A percentile compares a stretch with the other conserved stretches of the same genome.
Conservation (phyloP, 2,329 filamentous ascomycete species). For the Penicillium sp. region DNA sequence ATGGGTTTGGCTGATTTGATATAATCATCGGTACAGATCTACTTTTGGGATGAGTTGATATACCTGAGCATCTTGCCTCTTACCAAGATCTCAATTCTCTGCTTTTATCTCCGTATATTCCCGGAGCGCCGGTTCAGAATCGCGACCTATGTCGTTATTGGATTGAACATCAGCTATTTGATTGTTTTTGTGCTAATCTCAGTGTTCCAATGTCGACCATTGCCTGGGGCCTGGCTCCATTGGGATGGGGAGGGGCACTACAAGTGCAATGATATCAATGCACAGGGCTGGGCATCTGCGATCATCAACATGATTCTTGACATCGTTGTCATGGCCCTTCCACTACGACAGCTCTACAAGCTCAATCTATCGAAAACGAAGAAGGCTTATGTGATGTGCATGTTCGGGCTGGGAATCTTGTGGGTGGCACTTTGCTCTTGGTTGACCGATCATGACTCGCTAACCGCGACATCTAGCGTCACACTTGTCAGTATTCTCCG, state of each 20-base stretch:
- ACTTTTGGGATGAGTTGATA: conserved; percentile 36
- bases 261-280: conserved; percentile 40
- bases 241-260: conserved; percentile 40
- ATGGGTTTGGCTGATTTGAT: conserved; percentile 19
- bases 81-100: conserved; percentile 38
- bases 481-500: conserved; percentile 50
- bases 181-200: conserved; percentile 39
- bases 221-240: conserved; percentile 43
- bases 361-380: conserved; percentile 31
- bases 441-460: not conserved
- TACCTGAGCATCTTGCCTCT: conserved; percentile 35
- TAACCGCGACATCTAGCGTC: conserved; percentile 31
- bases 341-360: conserved; percentile 29
- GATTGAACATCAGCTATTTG: conserved; percentile 31
- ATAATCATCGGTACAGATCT: conserved; percentile 25
- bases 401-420: conserved; percentile 43
- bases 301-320: conserved; percentile 36
- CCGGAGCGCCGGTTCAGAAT: conserved; percentile 39
- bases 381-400: conserved; percentile 35
- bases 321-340: conserved; percentile 31
- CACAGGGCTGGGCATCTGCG: conserved; percentile 40
- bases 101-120: conserved; percentile 47
- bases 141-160: conserved; percentile 33
- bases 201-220: conserved; percentile 41
- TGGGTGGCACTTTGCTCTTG: conserved; percentile 20